These are phyloP conservation scores for Penicillium capsulatum DNA, from an alignment of 2,329 filamentous ascomycete species.

Conservation along the genomic window DNA sequence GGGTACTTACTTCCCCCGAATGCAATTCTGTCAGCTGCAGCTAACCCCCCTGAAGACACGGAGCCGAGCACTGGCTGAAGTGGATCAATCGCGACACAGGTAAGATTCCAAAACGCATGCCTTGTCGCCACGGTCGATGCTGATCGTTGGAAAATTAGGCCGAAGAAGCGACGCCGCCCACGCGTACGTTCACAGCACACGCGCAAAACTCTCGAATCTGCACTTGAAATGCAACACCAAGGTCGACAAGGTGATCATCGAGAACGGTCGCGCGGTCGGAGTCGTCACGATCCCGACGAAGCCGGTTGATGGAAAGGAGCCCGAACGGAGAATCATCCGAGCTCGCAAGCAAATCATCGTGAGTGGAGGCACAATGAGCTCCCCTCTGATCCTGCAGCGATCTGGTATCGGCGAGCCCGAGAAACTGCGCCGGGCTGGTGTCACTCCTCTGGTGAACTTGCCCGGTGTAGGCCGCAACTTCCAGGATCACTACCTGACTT, in stretches of 20 bases:
- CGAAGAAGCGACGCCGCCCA: constrained; percentile 73
- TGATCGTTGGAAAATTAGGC: constrained; percentile 51
- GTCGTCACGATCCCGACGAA: constrained; percentile 69
- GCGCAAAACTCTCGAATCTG: constrained; percentile 64
- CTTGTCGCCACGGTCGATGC: no score
- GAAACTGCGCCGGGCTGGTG: constrained; percentile 64
- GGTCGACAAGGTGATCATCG: constrained; percentile 70
- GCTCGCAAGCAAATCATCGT: constrained; percentile 72
- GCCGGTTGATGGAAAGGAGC: constrained; percentile 55
- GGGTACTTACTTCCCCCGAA: constrained; percentile 23
- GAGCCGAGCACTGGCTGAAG: constrained; percentile 78
- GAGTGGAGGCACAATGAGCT: constrained; percentile 67
- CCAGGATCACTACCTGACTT: constrained; percentile 71
- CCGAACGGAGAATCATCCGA: constrained; percentile 55
- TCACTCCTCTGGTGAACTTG: constrained; percentile 65
- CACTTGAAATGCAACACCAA: constrained; percentile 73
- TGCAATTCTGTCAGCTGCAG: neutral
- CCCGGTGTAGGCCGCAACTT: constrained; percentile 72
- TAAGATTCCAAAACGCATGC: constrained; percentile 30
- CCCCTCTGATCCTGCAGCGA: constrained; percentile 69
- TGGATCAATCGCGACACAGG: constrained; percentile 67
- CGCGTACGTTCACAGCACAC: constrained; percentile 72
- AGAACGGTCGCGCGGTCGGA: constrained; percentile 66
- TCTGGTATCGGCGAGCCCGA: constrained; percentile 69
- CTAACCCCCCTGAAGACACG: constrained; percentile 42